phyloP scores from a whole-genome alignment of 768 basidiomycete genomes.

The Tubosaeta sp. region DNA sequence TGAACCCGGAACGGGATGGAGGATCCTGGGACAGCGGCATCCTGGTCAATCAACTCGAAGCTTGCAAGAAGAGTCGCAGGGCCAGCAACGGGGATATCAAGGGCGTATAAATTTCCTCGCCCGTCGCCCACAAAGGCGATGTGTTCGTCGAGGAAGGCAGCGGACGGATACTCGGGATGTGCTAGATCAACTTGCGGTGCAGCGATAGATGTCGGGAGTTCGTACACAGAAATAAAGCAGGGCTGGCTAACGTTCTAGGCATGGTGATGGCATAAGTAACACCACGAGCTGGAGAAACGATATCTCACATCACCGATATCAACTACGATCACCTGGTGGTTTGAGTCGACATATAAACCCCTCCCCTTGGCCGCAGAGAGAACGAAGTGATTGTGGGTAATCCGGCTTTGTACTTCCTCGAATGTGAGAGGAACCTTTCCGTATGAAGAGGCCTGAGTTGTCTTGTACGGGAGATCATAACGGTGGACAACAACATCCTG shows the following conservation, averaged over 20 bases:
- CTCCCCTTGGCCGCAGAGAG: slow-evolving; percentile 41
- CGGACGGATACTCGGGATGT: slow-evolving; percentile 74
- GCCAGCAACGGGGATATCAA: slow-evolving; percentile 41
- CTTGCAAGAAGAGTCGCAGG: slow-evolving; percentile 46
- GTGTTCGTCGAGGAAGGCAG: slow-evolving; percentile 47
- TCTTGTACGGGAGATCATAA: slow-evolving; percentile 43
- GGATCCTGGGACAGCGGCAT: slow-evolving; percentile 18
- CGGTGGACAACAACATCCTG: slow-evolving; percentile 55
- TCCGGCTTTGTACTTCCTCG: slow-evolving; percentile 78
- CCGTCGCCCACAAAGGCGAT: slow-evolving; percentile 66
- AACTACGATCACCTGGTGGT: slow-evolving; percentile 57
- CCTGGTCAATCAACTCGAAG: slow-evolving; percentile 40
- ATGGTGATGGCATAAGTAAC: slow-evolving; percentile 7
- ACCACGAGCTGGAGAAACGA: background rate
- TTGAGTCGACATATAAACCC: slow-evolving; percentile 66
- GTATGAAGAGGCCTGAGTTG: slow-evolving; percentile 52
- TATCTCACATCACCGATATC: slow-evolving; percentile 53
- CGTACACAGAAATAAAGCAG: slow-evolving; percentile 51
- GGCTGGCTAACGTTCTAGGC: slow-evolving; percentile 48
- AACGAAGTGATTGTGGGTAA: slow-evolving; percentile 78
- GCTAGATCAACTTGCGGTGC: slow-evolving; percentile 35
- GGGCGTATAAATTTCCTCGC: slow-evolving; percentile 58
- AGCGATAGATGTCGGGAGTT: slow-evolving; percentile 53
- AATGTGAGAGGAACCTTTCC: slow-evolving; percentile 63
- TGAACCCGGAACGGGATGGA: slow-evolving; percentile 38